Evolutionary conservation across 179 eudicot genomes (phyloP).

Genomic region (Actinidia chinensis): DNA sequence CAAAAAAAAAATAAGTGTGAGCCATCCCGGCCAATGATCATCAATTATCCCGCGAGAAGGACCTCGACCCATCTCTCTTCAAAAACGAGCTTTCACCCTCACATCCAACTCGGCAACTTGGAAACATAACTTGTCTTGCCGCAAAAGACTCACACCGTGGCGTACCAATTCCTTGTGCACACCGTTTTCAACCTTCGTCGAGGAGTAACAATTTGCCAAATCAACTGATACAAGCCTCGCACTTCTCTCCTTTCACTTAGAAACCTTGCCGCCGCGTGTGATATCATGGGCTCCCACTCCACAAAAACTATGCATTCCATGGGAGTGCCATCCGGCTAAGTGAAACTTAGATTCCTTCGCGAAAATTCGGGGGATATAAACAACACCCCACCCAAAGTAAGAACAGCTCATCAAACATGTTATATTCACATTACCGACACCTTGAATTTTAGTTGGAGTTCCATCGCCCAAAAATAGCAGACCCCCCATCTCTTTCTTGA

Average conservation of each 20-base stretch:
- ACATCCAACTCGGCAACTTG: background rate
- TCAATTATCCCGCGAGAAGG: background rate
- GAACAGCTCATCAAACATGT: background rate
- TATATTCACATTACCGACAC: background rate
- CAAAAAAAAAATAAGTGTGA: background rate
- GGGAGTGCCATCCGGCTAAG: background rate
- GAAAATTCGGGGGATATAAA: background rate
- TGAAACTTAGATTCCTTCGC: background rate
- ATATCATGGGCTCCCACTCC: background rate
- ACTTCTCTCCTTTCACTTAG: background rate
- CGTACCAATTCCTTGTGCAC: background rate
- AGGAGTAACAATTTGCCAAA: background rate
- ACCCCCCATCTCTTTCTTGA: no score
- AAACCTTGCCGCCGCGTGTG: background rate
- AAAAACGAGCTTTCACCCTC: background rate
- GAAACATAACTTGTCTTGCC: background rate
- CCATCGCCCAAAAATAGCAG: background rate
- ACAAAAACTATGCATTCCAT: background rate
- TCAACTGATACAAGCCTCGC: background rate
- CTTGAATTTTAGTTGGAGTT: background rate
- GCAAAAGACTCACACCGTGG: background rate
- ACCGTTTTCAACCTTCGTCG: background rate
- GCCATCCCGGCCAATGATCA: background rate
- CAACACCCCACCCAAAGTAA: background rate
- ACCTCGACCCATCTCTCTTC: background rate